Evolutionary conservation across 2,329 filamentous ascomycete genomes (phyloP), one percentile per base, ranked within the genome.

Genomic region (Xylariaceae sp.): DNA sequence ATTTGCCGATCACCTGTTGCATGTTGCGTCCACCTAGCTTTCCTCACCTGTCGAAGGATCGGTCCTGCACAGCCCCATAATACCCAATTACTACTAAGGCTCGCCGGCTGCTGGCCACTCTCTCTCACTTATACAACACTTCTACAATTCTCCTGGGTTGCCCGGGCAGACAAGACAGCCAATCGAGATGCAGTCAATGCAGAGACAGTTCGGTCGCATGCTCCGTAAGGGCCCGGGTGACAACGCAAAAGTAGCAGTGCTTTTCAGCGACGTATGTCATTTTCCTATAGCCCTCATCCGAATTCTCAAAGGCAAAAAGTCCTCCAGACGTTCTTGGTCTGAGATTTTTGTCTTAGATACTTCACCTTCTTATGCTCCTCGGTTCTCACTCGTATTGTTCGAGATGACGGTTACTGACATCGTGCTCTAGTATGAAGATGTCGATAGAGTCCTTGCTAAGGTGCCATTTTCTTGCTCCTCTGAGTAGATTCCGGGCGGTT

Each of bases 141-240:
- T 15, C 32, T 34, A 34, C 32, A 34, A 16, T 18, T 16, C 41
- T 16, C 21, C 21, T 43, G 12, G 7, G 6, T 26, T 43, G 21
- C 46, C 32, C 18, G 16, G 43, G 13, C 47, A 45, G 47, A 29
- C 41, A 34, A 22, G 32, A 40, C 12, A 50, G 16, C 19, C 40
- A 42, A 29, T 51, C 63, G 79, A 63, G 43, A 88, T 88, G 85
- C 83, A 87, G 70, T 81, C 82, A 42, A 80, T 94, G 72, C 85
- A 91, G 67, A 78, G 88, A 59, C 83, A 86, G 65, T 86, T 92
- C 62, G 88, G 87, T 57, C 85, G 81, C 70, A 81, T 92, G 67
- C 79, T 84, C 72, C 83, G 81, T 65, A 80, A 76, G 63, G 72
- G 84, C 57, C 83, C 85, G 21, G 87, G 86, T 53, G 87, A 94